A percentile compares a stretch with the other conserved stretches of the same genome.
These are phyloP conservation scores for Hansenula sp. DNA, from an alignment of 1,139 yeast species.

Conservation along the genomic window DNA sequence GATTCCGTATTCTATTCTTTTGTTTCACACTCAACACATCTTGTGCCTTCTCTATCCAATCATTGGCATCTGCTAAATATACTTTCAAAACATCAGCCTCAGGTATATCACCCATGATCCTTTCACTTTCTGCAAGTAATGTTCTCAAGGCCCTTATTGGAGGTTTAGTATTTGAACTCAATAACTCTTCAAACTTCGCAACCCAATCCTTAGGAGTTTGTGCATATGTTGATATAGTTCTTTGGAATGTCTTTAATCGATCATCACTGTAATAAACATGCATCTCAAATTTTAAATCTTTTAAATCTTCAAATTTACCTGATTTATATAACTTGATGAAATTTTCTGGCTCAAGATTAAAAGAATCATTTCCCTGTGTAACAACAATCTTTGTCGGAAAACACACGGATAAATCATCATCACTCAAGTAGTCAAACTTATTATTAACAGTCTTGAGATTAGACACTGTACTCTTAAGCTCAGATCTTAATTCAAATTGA, in stretches of 20 bases:
- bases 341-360: slow-evolving; percentile 41
- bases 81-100: slow-evolving; percentile 30
- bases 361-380: slow-evolving; percentile 28
- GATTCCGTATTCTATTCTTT: slow-evolving; percentile 40
- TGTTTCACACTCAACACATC: slow-evolving; percentile 43
- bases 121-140: slow-evolving; percentile 53
- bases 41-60: slow-evolving; percentile 57
- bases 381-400: slow-evolving; percentile 52
- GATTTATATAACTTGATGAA: slow-evolving; percentile 29
- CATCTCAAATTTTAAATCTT: slow-evolving; percentile 33
- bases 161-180: slow-evolving; percentile 41
- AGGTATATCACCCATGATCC: slow-evolving; percentile 26
- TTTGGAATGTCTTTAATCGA: slow-evolving; percentile 34
- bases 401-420: slow-evolving; percentile 42
- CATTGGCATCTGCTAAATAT: slow-evolving; percentile 42
- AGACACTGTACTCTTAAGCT: slow-evolving; percentile 29
- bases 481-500: slow-evolving; percentile 40
- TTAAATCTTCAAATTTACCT: slow-evolving; percentile 11
- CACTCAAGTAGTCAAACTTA: slow-evolving; percentile 46
- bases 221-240: slow-evolving; percentile 34
- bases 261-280: slow-evolving; percentile 51
- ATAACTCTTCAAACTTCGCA: slow-evolving; percentile 35
- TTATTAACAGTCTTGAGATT: slow-evolving; percentile 24
- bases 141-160: slow-evolving; percentile 41
- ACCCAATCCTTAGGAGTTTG: slow-evolving; percentile 52